These are phyloP conservation scores for Kodamaea hsintzibuensis DNA, from an alignment of 805 yeast genomes.

Conservation along the genomic window DNA sequence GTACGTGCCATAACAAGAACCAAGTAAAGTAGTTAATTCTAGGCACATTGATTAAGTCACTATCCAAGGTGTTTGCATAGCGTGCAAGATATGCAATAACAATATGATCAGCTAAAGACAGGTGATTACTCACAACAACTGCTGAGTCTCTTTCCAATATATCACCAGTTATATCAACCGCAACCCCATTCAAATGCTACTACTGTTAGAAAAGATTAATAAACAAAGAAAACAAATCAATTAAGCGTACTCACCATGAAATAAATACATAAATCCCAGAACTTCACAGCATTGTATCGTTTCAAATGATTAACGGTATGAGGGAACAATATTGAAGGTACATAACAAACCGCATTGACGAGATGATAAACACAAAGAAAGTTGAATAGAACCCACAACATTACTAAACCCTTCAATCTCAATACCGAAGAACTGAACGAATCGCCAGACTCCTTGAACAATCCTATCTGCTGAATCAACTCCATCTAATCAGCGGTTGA, in stretches of 20 bases:
- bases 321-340: constrained; percentile 9
- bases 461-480: constrained; percentile 7
- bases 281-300: constrained; percentile 7
- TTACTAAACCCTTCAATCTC: background rate
- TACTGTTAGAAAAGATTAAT: constrained; percentile 8
- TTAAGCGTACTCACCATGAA: constrained; percentile 12
- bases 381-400: background rate
- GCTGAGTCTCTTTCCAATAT: constrained; percentile 35
- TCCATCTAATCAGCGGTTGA: constrained; percentile 3
- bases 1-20: constrained; percentile 65
- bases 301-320: constrained; percentile 7
- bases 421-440: background rate
- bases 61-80: constrained; percentile 19
- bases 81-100: constrained; percentile 48
- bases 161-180: constrained; percentile 46
- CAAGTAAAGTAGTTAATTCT: constrained; percentile 65
- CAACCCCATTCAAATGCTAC: constrained; percentile 37
- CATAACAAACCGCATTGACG: background rate
- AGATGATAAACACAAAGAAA: background rate
- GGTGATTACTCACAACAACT: constrained; percentile 58
- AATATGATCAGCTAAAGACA: constrained; percentile 65
- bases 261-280: constrained; percentile 16
- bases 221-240: background rate
- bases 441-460: background rate
- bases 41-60: constrained; percentile 33